Base-by-base conservation (phyloP, 345 rosid species). In the Atalantia buxifolia region DNA sequence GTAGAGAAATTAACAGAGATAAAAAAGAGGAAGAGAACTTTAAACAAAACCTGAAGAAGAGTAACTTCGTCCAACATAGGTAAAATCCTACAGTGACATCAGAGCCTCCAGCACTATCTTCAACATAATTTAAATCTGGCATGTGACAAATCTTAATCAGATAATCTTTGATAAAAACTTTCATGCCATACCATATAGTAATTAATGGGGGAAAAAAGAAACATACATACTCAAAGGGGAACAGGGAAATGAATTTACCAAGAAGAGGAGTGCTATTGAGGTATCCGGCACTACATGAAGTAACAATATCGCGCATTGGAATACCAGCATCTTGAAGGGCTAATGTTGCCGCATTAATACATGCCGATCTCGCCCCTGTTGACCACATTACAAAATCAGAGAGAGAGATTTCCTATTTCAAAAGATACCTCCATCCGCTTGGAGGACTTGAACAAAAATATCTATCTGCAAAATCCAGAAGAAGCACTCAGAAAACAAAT, bases 301-400 rank as follows among this genome's bases (percentile, higher is more conserved):
- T 92, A 69, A 90, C 97, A 9, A 96, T 82, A 86, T 96, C 99
- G 31, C 88, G 88, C 97, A 96, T 94, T 22, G 97, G 99, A 76
- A 96, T 92, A 60, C 97, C 97, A 57, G 99, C 99, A 87, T 94
- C 98, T 33, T 97, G 94, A 24, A 96, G 91, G 77, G 99, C 98
- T 87, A 94, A 85, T 65, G 95, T 91, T 24, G 98, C 98, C 27
- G 99, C 99, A 88, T 96, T 96, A 82, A 96, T 94, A 84, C 98
- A 94, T 53, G 99, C 97, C 65, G 97, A 91, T 83, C 98, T 87
- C 74, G 99, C 92, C 81, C 97, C 98, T 94, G 85, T 67, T 62
- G 35, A 28, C 0, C 50, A 72, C 14, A 63, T 6, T 66, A 50
- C 31, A 35, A 36, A 42, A 28, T n/a, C 13, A n/a, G n/a, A 72